Evolutionary conservation across 345 rosid species (phyloP), one percentile per base, ranked within the genome.

Genomic region (Arabis hirsuta): DNA sequence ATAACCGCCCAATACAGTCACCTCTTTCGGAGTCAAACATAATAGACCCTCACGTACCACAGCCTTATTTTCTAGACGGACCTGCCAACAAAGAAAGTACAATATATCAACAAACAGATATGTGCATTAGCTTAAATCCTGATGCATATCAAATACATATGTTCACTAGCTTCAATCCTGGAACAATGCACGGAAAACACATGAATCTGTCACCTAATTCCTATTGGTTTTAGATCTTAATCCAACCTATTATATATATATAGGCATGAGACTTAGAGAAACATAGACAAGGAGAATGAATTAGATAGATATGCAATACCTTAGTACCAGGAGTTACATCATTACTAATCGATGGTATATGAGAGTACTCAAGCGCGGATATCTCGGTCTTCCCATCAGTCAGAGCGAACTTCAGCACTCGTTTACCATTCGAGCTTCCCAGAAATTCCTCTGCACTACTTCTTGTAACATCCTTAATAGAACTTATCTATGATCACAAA

Each of bases 281-380:
- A 68, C 55, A 55, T 8, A 58, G 12, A 57, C 48, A 59, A 42
- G 27, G 29, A 42, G 47, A 20, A 72, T 9, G 2, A 48, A 26
- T 13, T 27, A 57, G 60, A 19, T 7, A 57, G 60, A 50, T 3
- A 22, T 44, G 65, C 7, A 58, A 67, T 83, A 93, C 98, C 97
- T 94, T 94, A 59, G 92, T 78, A 67, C 98, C 90, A 47, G 97
- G 96, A 82, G 83, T 82, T 55, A 88, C 80, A 80, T 89, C 89
- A 36, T 57, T 80, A 8, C 78, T 74, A 72, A 94, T 70, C 9
- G 87, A 67, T 3, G 88, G 84, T 26, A 86, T 62, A 63, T 81
- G 92, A 76, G 80, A 65, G 76, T 78, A 89, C 84, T 94, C 98
- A 2, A 91, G 70, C 4, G 96, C 95, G 6, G 84, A 82, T 51